Evolutionary conservation across 2,329 filamentous ascomycete species (phyloP).

Genomic region (Pseudophaeomoniella oleicola): DNA sequence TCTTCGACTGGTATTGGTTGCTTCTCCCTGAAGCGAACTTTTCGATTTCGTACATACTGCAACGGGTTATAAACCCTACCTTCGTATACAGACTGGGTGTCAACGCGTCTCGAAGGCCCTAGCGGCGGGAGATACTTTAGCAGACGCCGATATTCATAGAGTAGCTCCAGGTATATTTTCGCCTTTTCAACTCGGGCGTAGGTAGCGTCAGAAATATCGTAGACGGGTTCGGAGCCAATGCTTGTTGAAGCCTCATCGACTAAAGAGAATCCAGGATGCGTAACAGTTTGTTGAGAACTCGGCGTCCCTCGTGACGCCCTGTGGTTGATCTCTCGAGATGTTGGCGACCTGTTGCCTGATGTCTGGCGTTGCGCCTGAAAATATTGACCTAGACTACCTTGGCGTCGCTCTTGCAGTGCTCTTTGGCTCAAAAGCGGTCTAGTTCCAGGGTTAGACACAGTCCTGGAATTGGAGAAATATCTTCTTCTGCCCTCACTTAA

Average conservation of each 20-base stretch:
- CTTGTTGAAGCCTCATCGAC: too few species aligned
- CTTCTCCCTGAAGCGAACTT: slow-evolving; percentile 65
- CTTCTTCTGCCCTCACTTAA: slow-evolving; percentile 66
- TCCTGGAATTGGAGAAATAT: slow-evolving; percentile 35
- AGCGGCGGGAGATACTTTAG: slow-evolving; percentile 68
- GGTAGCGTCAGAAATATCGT: slow-evolving; percentile 60
- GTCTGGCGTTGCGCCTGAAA: slow-evolving; percentile 2
- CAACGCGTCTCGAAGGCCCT: slow-evolving; percentile 1
- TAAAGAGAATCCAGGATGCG: too few species aligned
- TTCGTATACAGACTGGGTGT: slow-evolving; percentile 15
- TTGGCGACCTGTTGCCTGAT: slow-evolving; percentile 7
- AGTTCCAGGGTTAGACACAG: slow-evolving; percentile 36
- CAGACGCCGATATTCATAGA: slow-evolving; percentile 67
- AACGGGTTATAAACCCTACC: slow-evolving; percentile 78
- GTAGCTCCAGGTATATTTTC: slow-evolving; percentile 70
- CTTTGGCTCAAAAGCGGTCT: slow-evolving; percentile 20
- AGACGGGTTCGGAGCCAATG: slow-evolving; percentile 18
- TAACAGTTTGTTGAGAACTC: too few species aligned
- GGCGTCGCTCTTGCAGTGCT: slow-evolving; percentile 4
- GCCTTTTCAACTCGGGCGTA: slow-evolving; percentile 71
- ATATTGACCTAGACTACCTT: slow-evolving; percentile 4
- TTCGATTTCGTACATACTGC: slow-evolving; percentile 83
- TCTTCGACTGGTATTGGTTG: slow-evolving; percentile 57
- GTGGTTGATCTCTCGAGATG: not conserved
- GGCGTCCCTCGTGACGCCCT: too few species aligned